Evolutionary conservation across 75 land plant genomes (phyloP), one percentile per base, ranked within the genome.

Genomic region (Ceratopteris richardii): DNA sequence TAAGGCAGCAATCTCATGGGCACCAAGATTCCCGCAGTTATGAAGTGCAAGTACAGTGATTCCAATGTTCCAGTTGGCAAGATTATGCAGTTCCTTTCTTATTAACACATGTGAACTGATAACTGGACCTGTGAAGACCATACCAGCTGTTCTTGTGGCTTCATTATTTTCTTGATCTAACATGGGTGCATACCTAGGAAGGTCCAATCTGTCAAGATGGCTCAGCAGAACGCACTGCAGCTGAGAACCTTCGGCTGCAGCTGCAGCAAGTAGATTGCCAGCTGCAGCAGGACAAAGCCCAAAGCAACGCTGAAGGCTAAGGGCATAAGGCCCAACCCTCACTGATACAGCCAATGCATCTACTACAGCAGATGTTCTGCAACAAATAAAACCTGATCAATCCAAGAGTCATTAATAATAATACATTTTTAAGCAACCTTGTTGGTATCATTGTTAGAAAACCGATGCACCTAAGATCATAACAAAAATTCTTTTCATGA

Each of bases 221-320:
- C 77, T 75, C 22, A 75, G 53, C 31, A 75, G 39, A 44, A 75
- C 44, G 51, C 58, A 64, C n/a, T 50, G 62, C 47, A 75, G 53
- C 39, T 60, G 67, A 20, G 77, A 74, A 10, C 67, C 75, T 55
- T 58, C 75, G 26, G 61, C 67, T 24, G 73, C 66, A 25, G 76
- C 62, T 40, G 74, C 77, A 29, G 52, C 75, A 20, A 75, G 66
- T 13, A 75, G 55, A 46, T 75, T 63, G 13, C 68, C 75, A 40
- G 68, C 75, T 24, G 75, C 75, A 26, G 68, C 31, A 11, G 74
- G 62, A n/a, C 75, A 65, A 28, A 75, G 37, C 23, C 77, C 56
- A 58, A 62, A 75, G 48, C 77, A 75, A 12, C 75, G 26, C 30
- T 71, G 75, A 20, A 75, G 53, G 29, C 77, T 75, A 31, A 75